phyloP scores from a whole-genome alignment of 768 basidiomycete species.

The Trametes coccinea region DNA sequence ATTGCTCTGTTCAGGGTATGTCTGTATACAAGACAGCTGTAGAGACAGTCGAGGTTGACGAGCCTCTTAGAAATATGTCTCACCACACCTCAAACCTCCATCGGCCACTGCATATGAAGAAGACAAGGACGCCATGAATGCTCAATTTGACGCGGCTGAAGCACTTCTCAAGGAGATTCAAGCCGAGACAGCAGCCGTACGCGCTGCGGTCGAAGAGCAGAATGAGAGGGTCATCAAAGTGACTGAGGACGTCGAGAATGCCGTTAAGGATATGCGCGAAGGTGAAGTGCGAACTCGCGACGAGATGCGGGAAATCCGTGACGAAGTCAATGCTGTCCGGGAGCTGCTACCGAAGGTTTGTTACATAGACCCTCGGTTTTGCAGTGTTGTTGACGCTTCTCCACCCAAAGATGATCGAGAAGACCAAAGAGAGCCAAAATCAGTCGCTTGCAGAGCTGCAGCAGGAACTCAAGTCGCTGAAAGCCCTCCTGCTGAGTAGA shows the following conservation, averaged over 20 bases:
- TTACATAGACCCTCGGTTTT: neutral
- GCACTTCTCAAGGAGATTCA: slow-evolving; percentile 80
- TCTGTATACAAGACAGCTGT: too few species aligned
- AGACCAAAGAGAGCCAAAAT: slow-evolving; percentile 82
- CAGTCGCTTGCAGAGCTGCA: slow-evolving; percentile 86
- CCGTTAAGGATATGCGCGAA: slow-evolving; percentile 73
- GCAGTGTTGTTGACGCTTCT: slow-evolving; percentile 2
- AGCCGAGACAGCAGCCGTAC: slow-evolving; percentile 70
- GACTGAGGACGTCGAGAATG: slow-evolving; percentile 69
- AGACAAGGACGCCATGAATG: slow-evolving; percentile 79
- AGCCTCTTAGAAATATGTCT: slow-evolving; percentile 74
- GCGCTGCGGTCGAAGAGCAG: slow-evolving; percentile 74
- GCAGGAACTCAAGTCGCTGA: slow-evolving; percentile 92
- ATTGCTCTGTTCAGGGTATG: slow-evolving; percentile 75
- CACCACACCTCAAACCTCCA: slow-evolving; percentile 90
- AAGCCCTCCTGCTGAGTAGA: slow-evolving; percentile 81
- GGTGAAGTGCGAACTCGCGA: slow-evolving; percentile 78
- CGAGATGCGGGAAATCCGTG: slow-evolving; percentile 89
- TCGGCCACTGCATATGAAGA: slow-evolving; percentile 85
- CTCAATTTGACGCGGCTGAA: slow-evolving; percentile 89
- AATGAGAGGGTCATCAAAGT: slow-evolving; percentile 69
- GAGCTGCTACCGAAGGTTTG: slow-evolving; percentile 92
- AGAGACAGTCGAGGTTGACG: too few species aligned
- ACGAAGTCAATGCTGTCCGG: slow-evolving; percentile 86
- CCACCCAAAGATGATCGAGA: slow-evolving; percentile 81